Evolutionary conservation across 129 eudicot species (phyloP).

Genomic region (Scalesia atractyloides): DNA sequence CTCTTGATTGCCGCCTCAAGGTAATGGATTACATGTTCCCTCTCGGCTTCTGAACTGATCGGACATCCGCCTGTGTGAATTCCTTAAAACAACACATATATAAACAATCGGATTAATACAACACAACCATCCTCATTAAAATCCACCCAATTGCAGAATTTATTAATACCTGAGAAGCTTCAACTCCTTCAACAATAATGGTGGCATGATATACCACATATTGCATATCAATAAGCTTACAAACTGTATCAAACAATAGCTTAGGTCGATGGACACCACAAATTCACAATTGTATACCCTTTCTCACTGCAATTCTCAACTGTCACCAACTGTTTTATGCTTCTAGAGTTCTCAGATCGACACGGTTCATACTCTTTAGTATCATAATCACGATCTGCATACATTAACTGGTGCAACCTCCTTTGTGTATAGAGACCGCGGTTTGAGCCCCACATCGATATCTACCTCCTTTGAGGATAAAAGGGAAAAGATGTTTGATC

Average conservation of each 20-base stretch:
- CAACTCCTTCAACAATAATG: constrained; percentile 60
- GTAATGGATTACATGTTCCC: too few relatives aligned
- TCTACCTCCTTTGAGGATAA: constrained; percentile 58
- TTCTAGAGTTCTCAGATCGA: background rate
- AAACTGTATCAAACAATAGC: constrained; percentile 79
- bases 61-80: constrained; percentile 17
- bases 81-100: constrained; percentile 43
- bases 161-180: constrained; percentile 72
- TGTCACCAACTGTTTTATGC: constrained; percentile 55
- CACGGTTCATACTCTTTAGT: constrained; percentile 24
- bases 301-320: constrained; percentile 69
- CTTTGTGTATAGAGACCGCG: constrained; percentile 65
- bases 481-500: constrained; percentile 66
- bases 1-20: too few relatives aligned
- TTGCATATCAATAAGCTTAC: constrained; percentile 88
- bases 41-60: too few relatives aligned
- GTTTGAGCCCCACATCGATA: constrained; percentile 61
- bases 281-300: constrained; percentile 67
- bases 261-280: constrained; percentile 72
- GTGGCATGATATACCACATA: constrained; percentile 85
- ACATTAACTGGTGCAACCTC: constrained; percentile 88
- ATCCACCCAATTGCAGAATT: background rate
- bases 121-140: background rate
- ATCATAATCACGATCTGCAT: constrained; percentile 86
- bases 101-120: too few relatives aligned